phyloP scores from a whole-genome alignment of 169 alveolate species.

The Plasmodium vivax region DNA sequence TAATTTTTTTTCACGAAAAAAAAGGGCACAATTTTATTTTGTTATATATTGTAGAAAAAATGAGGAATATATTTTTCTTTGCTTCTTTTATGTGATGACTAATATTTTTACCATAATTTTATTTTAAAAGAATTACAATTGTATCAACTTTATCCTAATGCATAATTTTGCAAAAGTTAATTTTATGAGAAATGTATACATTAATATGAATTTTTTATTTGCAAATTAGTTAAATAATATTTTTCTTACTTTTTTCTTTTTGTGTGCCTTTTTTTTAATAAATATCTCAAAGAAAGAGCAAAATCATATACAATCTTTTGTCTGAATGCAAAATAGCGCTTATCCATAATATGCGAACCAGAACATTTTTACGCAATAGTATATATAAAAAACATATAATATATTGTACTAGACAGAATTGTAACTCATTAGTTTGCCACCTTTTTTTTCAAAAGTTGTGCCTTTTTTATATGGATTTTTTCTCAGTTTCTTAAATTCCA shows the following conservation, averaged over 20 bases:
- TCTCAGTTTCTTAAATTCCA: not conserved
- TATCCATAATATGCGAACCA: not conserved
- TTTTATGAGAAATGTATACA: no score
- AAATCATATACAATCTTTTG: not conserved
- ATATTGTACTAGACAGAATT: not conserved
- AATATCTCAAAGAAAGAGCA: not conserved
- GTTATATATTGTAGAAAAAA: not conserved
- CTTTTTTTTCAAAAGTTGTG: not conserved
- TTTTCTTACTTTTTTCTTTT: not conserved
- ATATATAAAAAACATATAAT: not conserved
- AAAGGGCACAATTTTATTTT: not conserved
- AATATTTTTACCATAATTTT: not conserved
- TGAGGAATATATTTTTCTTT: not conserved
- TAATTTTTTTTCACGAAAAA: not conserved
- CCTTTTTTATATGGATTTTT: not conserved
- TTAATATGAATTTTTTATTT: no score
- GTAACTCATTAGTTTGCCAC: not conserved
- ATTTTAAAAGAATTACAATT: not conserved
- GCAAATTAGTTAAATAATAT: no score
- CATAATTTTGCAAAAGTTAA: no score
- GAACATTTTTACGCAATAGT: not conserved
- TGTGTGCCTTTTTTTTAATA: not conserved
- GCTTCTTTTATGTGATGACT: not conserved
- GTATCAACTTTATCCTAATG: no score
- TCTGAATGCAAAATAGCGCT: not conserved